Evolutionary conservation across 2,329 filamentous ascomycete species (phyloP).

Genomic region (Fusarium udum): DNA sequence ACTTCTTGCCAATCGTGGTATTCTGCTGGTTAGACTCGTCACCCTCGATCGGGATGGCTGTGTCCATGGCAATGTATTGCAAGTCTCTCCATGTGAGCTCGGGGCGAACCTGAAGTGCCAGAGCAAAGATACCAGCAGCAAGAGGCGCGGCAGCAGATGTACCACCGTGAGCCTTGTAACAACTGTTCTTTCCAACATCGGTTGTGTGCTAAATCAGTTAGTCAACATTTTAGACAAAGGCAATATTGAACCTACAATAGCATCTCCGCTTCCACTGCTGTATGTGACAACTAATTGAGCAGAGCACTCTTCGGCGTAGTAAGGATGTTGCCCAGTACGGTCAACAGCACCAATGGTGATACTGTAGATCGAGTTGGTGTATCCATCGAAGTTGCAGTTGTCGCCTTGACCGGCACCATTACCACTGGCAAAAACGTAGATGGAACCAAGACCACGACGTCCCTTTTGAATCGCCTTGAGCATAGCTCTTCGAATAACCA

Average conservation of each 20-base stretch:
- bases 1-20: slow-evolving; percentile 83
- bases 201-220: slow-evolving; percentile 76
- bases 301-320: slow-evolving; percentile 96
- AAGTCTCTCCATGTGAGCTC: slow-evolving; percentile 94
- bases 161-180: slow-evolving; percentile 85
- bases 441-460: slow-evolving; percentile 81
- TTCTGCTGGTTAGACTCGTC: slow-evolving; percentile 77
- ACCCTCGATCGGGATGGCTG: slow-evolving; percentile 82
- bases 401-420: slow-evolving; percentile 89
- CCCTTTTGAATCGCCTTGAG: slow-evolving; percentile 91
- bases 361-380: slow-evolving; percentile 99
- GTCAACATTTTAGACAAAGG: background rate
- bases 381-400: slow-evolving; percentile 99
- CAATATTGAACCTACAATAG: slow-evolving; percentile 68
- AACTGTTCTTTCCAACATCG: slow-evolving; percentile 85
- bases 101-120: slow-evolving; percentile 84
- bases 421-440: slow-evolving; percentile 94
- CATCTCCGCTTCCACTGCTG: slow-evolving; percentile 87
- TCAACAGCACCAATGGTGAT: slow-evolving; percentile 96
- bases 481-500: slow-evolving; percentile 90
- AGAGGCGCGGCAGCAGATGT: slow-evolving; percentile 95
- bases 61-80: slow-evolving; percentile 88
- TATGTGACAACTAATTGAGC: slow-evolving; percentile 96
- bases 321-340: slow-evolving; percentile 85
- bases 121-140: slow-evolving; percentile 89